These are phyloP conservation scores for Aspergillus oerlinghausenensis DNA, from an alignment of 2,329 filamentous ascomycete species.

Conservation along the genomic window DNA sequence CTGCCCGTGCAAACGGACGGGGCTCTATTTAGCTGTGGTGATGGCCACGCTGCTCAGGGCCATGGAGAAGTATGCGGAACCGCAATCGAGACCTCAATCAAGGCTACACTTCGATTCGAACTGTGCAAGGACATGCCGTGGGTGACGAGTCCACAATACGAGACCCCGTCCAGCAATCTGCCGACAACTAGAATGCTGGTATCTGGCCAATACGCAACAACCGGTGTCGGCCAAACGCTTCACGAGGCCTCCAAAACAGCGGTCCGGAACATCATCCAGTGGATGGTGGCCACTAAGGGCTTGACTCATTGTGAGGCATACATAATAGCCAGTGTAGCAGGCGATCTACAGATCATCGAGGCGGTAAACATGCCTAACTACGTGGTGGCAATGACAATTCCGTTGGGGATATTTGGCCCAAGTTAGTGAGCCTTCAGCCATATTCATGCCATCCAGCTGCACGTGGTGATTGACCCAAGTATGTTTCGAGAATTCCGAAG, in stretches of 20 bases:
- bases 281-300: conserved; percentile 46
- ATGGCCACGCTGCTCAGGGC: conserved; percentile 53
- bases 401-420: conserved; percentile 43
- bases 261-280: conserved; percentile 45
- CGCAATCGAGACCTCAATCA: conserved; percentile 53
- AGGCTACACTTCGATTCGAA: conserved; percentile 46
- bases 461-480: not conserved
- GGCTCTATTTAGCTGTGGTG: conserved; percentile 51
- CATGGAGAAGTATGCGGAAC: conserved; percentile 54
- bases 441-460: not conserved
- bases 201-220: conserved; percentile 43
- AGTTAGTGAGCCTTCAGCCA: not conserved
- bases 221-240: conserved; percentile 47
- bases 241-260: conserved; percentile 48
- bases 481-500: not conserved
- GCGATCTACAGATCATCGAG: conserved; percentile 49
- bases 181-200: conserved; percentile 22
- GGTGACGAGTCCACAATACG: conserved; percentile 47
- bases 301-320: conserved; percentile 47
- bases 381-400: conserved; percentile 48
- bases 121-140: conserved; percentile 45
- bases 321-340: conserved; percentile 50
- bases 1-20: conserved; percentile 48
- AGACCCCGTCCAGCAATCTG: conserved; percentile 30
- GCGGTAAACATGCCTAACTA: conserved; percentile 54